Base-by-base conservation (phyloP, 2,329 filamentous ascomycete species). In the Microsporum ferrugineum region DNA sequence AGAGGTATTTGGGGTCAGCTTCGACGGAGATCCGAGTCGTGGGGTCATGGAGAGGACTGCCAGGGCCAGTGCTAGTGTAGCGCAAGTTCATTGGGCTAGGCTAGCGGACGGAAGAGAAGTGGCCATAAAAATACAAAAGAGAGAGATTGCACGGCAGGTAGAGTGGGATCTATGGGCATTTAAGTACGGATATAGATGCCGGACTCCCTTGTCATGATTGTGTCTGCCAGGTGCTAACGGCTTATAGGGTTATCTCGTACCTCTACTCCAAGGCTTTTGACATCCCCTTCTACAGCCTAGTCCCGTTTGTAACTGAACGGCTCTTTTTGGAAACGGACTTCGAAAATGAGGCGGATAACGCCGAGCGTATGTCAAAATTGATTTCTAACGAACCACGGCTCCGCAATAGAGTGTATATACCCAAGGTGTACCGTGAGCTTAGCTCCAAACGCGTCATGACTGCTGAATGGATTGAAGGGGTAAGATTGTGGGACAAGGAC, bases 151-250 rank as follows among this genome's bases (percentile, higher is more conserved):
- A 23, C 85, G 87, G 70, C 94, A 97, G 76, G 88, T 96, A 41
- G 85, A 86, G 3, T 96, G 91, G 91, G 94, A 99, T 79, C 73
- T 99, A 59, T 96, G 91, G 91, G 87, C 91, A 2, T 96, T 96
- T 79, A 91, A 91, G 82, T 88, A 74, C 75, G 82, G 66, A 60
- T 29, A 41, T 34, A 3, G 23, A 33, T 45, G n/a, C 12, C 5
- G 41, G 23, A 5, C 6, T 29, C 33, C 4, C 38, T 7, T 47
- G 8, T n/a, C 36, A 5, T 12, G 10, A 12, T 8, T 27, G n/a
- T 23, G 12, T 8, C 12, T 3, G 4, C 56, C 7, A 31, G 3
- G 8, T 12, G 43, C 58, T 62, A 62, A 60, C 39, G 17, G 31
- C 29, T 58, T 27, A 39, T 63, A 88, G 86, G 69, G 87, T 91